phyloP scores from a whole-genome alignment of 2,329 filamentous ascomycete species.

The Cytospora leucostoma region DNA sequence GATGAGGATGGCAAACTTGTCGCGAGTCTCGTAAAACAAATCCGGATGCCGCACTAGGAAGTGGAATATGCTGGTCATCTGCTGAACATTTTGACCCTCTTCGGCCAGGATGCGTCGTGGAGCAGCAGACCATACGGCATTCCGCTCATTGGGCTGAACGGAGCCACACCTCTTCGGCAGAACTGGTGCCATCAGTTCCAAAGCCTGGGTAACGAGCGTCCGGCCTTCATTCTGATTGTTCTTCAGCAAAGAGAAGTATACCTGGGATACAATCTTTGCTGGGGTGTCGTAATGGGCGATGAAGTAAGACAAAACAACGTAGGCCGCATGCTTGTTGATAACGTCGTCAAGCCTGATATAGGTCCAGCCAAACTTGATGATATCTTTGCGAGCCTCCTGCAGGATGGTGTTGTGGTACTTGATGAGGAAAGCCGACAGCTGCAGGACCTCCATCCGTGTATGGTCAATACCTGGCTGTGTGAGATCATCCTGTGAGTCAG shows the following conservation, averaged over 20 bases:
- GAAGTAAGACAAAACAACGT: slow-evolving; percentile 96
- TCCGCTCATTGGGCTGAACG: slow-evolving; percentile 63
- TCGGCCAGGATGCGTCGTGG: slow-evolving; percentile 90
- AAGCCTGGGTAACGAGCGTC: slow-evolving; percentile 85
- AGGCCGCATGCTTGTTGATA: slow-evolving; percentile 98
- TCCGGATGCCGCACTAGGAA: slow-evolving; percentile 92
- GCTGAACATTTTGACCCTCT: slow-evolving; percentile 91
- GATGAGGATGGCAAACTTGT: slow-evolving; percentile 87
- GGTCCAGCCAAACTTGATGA: slow-evolving; percentile 99
- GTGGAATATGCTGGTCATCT: slow-evolving; percentile 96
- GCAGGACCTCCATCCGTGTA: slow-evolving; percentile 91
- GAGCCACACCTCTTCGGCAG: slow-evolving; percentile 79
- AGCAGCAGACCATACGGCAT: slow-evolving; percentile 85
- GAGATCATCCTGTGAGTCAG: slow-evolving; percentile 80
- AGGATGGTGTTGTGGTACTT: slow-evolving; percentile 91
- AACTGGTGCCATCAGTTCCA: slow-evolving; percentile 94
- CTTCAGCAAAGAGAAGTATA: slow-evolving; percentile 87
- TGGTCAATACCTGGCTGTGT: slow-evolving; percentile 88
- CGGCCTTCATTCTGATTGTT: slow-evolving; percentile 95
- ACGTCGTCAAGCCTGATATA: slow-evolving; percentile 98
- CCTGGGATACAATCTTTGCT: slow-evolving; percentile 91
- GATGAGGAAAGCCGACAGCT: slow-evolving; percentile 90
- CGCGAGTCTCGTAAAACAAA: slow-evolving; percentile 91
- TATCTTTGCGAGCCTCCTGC: slow-evolving; percentile 91
- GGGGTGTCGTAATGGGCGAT: slow-evolving; percentile 97